These are phyloP conservation scores for Phytophthora litchii DNA, from an alignment of 352 stramenopile species.

Conservation along the genomic window DNA sequence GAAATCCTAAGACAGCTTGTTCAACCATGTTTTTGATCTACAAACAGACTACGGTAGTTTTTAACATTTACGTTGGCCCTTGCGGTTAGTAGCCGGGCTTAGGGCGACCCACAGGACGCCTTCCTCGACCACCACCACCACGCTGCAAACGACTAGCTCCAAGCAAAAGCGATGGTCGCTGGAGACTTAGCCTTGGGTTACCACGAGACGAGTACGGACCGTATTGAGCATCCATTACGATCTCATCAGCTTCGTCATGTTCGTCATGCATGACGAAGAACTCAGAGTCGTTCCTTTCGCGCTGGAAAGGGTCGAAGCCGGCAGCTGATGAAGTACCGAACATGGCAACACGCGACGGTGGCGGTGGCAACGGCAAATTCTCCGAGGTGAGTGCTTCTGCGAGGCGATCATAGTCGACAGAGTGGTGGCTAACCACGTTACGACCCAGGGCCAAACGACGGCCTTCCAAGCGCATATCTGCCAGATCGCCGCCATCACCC, in stretches of 20 bases:
- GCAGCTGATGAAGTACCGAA: constrained; percentile 52
- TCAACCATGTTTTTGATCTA: constrained; percentile 1
- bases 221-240: constrained; percentile 47
- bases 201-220: constrained; percentile 24
- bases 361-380: constrained; percentile 49
- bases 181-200: constrained; percentile 13
- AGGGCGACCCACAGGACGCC: constrained; percentile 3
- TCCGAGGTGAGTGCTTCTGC: constrained; percentile 36
- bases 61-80: constrained; percentile 6
- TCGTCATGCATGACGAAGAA: constrained; percentile 66
- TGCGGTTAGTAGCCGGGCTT: constrained; percentile 4
- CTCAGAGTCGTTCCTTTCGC: constrained; percentile 40
- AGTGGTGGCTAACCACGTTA: constrained; percentile 74
- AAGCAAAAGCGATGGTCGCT: constrained; percentile 14
- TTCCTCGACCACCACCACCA: constrained; percentile 12
- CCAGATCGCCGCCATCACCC: constrained; percentile 35
- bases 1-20: no score
- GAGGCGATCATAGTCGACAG: constrained; percentile 60
- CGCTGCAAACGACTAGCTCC: constrained; percentile 16
- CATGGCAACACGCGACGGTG: constrained; percentile 71
- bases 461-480: constrained; percentile 51
- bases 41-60: constrained; percentile 13
- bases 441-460: constrained; percentile 49
- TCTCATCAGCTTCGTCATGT: constrained; percentile 35
- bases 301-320: constrained; percentile 56